Evolutionary conservation across 2,329 filamentous ascomycete species (phyloP).

Genomic region (Pyrenophora tritici-repentis): DNA sequence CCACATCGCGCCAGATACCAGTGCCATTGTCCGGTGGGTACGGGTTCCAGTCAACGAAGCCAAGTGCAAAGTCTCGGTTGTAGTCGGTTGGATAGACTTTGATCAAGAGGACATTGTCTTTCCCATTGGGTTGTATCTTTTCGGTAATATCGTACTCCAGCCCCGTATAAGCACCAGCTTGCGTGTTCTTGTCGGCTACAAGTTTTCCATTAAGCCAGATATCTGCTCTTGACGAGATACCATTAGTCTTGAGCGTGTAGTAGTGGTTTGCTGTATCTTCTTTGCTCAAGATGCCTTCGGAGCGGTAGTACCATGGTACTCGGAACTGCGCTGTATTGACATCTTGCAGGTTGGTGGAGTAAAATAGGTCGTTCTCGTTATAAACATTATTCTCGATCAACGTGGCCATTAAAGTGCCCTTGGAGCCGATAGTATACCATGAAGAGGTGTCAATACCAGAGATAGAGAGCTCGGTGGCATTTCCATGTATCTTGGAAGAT

Average conservation of each 20-base stretch:
- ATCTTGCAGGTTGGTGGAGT: slow-evolving; percentile 56
- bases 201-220: slow-evolving; percentile 63
- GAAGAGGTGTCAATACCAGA: slow-evolving; percentile 50
- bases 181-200: slow-evolving; percentile 55
- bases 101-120: slow-evolving; percentile 62
- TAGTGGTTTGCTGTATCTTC: slow-evolving; percentile 43
- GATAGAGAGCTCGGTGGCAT: slow-evolving; percentile 23
- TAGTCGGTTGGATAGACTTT: slow-evolving; percentile 64
- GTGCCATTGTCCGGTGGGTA: slow-evolving; percentile 67
- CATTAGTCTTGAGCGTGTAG: slow-evolving; percentile 62
- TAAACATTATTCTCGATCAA: slow-evolving; percentile 60
- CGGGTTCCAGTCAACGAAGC: slow-evolving; percentile 68
- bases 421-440: slow-evolving; percentile 59
- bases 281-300: slow-evolving; percentile 54
- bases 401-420: slow-evolving; percentile 63
- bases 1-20: slow-evolving; percentile 65
- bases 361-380: slow-evolving; percentile 61
- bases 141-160: slow-evolving; percentile 60
- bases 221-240: slow-evolving; percentile 65
- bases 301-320: slow-evolving; percentile 64
- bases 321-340: slow-evolving; percentile 56
- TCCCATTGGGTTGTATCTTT: slow-evolving; percentile 38
- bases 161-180: slow-evolving; percentile 63
- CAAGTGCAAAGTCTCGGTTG: slow-evolving; percentile 62
- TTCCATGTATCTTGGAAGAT: slow-evolving; percentile 13